Base-by-base conservation (phyloP, 192 early-diverging fungal species). In the Cetraspora pellucida region DNA sequence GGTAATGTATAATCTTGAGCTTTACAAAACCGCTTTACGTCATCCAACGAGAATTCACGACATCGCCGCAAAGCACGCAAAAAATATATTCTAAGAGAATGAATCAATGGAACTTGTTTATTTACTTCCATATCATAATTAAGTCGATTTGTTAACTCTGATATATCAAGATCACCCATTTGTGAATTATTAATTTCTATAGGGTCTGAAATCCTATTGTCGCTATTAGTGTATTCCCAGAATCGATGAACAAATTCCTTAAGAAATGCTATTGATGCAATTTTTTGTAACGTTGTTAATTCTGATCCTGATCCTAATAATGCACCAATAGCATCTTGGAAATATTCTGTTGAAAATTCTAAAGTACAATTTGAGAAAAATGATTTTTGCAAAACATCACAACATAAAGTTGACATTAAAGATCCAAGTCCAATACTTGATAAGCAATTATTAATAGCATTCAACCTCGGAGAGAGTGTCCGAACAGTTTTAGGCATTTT, bases 201-300 rank as follows among this genome's bases (percentile, higher is more conserved):
- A 28, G 44, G 49, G 16, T 27, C 37, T 19, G 19, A 54, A 30
- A 23, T 59, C 10, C 8, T 21, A 19, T 69, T 30, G 21, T 72
- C 70, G 44, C 44, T 55, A 57, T 28, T 16, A 47, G 31, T 45
- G 27, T 5, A 25, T 10, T 73, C 49, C 59, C 77, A 50, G 19
- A 78, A 55, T 52, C 47, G n/a, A 30, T 55, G 72, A 30, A 78
- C 49, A 64, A 78, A 73, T 73, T 78, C 54, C 52, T 78, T 78
- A 28, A 78, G 17, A 16, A 63, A 47, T 17, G 77, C 69, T 17
- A 78, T 64, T 54, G 70, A 21, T 23, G 23, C 31, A 25, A 78
- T 60, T 46, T 14, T 50, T 17, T 74, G 71, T 17, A 78, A 74
- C 25, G 30, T 7, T 72, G 5, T 2, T 30, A 37, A 37, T 37